A percentile compares a stretch with the other conserved stretches of the same genome.
Evolutionary conservation across 31 red algal species (phyloP).

Genomic region (Pterothamnion heteromorphum): DNA sequence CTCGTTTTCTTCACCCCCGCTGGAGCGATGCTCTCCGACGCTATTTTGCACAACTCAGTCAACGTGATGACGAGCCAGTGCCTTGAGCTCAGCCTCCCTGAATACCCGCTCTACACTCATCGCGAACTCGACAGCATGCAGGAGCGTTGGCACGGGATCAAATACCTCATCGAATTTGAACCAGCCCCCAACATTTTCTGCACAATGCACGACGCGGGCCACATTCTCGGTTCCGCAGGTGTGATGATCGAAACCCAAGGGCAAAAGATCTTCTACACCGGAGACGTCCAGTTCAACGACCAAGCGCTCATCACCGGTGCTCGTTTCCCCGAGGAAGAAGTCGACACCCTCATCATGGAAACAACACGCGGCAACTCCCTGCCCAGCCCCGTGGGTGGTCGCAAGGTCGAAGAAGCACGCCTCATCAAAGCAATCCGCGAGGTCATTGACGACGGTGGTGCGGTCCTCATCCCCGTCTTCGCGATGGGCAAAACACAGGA

Average conservation of each 20-base stretch:
- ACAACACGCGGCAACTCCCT: background rate
- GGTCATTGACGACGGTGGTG: background rate
- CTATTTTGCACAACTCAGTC: background rate
- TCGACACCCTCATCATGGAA: background rate
- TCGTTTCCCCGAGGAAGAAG: background rate
- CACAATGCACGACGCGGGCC: background rate
- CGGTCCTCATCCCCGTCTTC: background rate
- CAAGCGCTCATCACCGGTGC: background rate
- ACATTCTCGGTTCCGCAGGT: background rate
- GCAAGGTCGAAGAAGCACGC: background rate
- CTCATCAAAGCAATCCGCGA: background rate
- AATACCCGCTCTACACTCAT: background rate
- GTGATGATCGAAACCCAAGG: background rate
- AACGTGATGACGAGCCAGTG: background rate
- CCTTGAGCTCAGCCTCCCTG: background rate
- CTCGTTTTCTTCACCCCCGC: background rate
- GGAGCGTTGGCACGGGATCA: background rate
- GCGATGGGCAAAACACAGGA: background rate
- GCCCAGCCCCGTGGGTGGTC: background rate
- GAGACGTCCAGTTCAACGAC: conserved; percentile 1
- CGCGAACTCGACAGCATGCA: background rate
- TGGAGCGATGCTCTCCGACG: background rate
- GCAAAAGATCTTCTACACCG: background rate
- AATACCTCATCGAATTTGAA: background rate
- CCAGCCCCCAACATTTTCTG: background rate